Conservation (phyloP, 2,329 filamentous ascomycete genomes). For the Coniella lustricola region DNA sequence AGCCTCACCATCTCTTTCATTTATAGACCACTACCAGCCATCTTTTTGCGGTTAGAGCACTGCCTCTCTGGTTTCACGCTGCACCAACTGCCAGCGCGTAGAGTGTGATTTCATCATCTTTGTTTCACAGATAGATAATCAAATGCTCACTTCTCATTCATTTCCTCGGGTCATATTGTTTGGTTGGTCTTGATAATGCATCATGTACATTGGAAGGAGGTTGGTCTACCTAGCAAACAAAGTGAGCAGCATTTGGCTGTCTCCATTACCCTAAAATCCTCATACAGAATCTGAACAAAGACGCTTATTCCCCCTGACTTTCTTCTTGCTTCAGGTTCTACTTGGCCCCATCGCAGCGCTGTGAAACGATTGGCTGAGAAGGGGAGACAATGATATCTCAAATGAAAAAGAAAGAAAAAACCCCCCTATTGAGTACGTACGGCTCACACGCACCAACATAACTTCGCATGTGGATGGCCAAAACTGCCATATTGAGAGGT, state of each 20-base stretch:
- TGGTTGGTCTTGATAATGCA: not conserved
- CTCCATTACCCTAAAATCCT: conserved; percentile 12
- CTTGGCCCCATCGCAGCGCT: not conserved
- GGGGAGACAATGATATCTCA: conserved; percentile 4
- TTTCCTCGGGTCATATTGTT: too few relatives aligned
- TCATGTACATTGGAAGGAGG: conserved; percentile 8
- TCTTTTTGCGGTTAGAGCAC: too few relatives aligned
- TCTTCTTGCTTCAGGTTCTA: not conserved
- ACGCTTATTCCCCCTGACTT: not conserved
- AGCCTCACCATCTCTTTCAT: too few relatives aligned
- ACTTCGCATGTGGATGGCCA: too few relatives aligned
- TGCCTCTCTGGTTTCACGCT: not conserved
- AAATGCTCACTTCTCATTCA: not conserved
- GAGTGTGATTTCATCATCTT: too few relatives aligned
- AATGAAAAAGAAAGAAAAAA: conserved; percentile 3
- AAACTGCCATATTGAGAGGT: too few relatives aligned
- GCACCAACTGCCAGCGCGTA: not conserved
- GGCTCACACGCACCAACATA: not conserved
- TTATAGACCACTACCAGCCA: too few relatives aligned
- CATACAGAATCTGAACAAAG: not conserved
- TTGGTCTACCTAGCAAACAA: conserved; percentile 9
- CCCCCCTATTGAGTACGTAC: not conserved
- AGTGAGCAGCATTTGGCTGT: not conserved
- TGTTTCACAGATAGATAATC: too few relatives aligned
- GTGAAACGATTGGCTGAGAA: not conserved